Base-by-base conservation (phyloP, 2,329 filamentous ascomycete genomes). In the Talaromyces pinophilus region DNA sequence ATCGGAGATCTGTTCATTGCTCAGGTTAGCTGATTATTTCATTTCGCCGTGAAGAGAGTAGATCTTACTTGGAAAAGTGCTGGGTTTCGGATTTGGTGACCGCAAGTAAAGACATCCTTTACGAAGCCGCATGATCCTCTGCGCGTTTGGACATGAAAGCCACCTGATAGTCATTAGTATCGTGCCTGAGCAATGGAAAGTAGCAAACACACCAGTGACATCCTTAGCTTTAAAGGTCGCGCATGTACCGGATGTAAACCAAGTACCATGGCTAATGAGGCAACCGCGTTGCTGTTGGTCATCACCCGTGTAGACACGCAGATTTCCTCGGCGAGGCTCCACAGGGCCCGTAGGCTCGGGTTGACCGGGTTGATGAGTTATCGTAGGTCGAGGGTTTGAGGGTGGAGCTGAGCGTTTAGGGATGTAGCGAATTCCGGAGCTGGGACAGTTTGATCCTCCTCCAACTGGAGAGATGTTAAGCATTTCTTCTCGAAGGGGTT, bases 211-310 rank as follows among this genome's bases (percentile, higher is more conserved):
- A 79, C 77, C 76, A 48, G 74, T 71, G 1, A 68, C 55, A 52
- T 73, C 73, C 54, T 73, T 70, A 1, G 70, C 63, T 28, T 68
- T 71, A 69, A 79, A 90, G 0, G 85, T 89, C 0, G 89, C 90
- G 72, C 89, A 91, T 0, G 88, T 89, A 1, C 89, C 88, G 1
- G 82, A 83, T 0, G 83, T 83, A 72, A 89, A 92, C 90, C 89
- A 92, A 0, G 84, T 86, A 0, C 90, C 90, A 10, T 78, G 81
- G 64, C 84, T 84, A 73, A 91, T 92, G 66, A 92, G 82, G 70
- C 88, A 92, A n/a, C 90, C 89, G 22, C 65, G 65, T 7, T 76
- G 71, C 38, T 75, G 73, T 44, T 75, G 73, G 55, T 75, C 74
- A 35, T 75, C 74, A 33, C 71, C 65, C 0, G 71, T 76, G 13